These are phyloP conservation scores for Fusarium miscanthi DNA, from an alignment of 2,329 filamentous ascomycete species.

Conservation along the genomic window DNA sequence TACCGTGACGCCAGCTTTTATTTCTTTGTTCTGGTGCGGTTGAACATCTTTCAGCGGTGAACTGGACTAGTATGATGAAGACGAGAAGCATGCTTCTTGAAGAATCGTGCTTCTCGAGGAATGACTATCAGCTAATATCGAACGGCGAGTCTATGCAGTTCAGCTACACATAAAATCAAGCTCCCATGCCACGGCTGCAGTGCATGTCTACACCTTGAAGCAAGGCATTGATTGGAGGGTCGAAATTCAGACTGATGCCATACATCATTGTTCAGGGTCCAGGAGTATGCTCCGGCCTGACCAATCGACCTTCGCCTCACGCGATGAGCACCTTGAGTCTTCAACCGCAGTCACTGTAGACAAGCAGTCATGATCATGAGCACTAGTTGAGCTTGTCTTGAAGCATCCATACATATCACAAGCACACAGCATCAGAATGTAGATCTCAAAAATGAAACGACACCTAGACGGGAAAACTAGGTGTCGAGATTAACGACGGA, in stretches of 20 bases:
- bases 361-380: not conserved
- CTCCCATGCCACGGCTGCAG: not conserved
- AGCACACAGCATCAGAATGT: conserved; percentile 53
- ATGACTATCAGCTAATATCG: not conserved
- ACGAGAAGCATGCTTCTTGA: not conserved
- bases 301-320: not conserved
- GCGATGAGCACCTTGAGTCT: not conserved
- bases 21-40: not conserved
- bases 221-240: not conserved
- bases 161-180: not conserved
- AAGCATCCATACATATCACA: not conserved
- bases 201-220: not conserved
- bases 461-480: conserved; percentile 61
- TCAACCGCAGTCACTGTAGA: not conserved
- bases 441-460: conserved; percentile 70
- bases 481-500: conserved; percentile 69
- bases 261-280: not conserved
- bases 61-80: too few relatives aligned
- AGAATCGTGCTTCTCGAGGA: not conserved
- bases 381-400: not conserved
- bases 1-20: too few relatives aligned
- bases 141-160: not conserved
- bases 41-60: not conserved
- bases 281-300: rapidly evolving
- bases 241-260: not conserved